Evolutionary conservation across 1,139 yeast species (phyloP).

Genomic region (Yamadazyma oceani): DNA sequence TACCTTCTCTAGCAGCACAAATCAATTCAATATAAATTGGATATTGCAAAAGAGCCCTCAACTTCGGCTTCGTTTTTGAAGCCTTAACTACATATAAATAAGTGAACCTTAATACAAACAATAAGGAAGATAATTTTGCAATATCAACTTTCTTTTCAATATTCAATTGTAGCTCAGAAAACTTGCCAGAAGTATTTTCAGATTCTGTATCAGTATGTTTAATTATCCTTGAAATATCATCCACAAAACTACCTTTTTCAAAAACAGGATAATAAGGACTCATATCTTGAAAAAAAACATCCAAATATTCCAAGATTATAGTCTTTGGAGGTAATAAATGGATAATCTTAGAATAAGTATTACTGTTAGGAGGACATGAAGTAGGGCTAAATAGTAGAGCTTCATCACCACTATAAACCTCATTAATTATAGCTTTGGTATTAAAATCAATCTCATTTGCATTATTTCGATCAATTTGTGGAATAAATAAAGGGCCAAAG

Average conservation of each 20-base stretch:
- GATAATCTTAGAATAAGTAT: conserved; percentile 1
- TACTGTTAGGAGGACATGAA: conserved; percentile 8
- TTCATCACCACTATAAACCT: conserved; percentile 4
- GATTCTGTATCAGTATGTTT: no score
- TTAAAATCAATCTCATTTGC: conserved; percentile 4
- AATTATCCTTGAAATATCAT: conserved; percentile 19
- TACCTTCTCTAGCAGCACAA: conserved; percentile 31
- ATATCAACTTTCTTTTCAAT: conserved; percentile 27
- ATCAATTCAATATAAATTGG: conserved; percentile 32
- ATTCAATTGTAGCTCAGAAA: conserved; percentile 16
- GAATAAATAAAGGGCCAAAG: conserved; percentile 15
- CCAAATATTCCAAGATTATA: conserved; percentile 14
- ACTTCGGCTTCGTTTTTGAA: neutral
- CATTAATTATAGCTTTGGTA: conserved; percentile 9
- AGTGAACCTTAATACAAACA: conserved; percentile 27
- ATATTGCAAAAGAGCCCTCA: conserved; percentile 13
- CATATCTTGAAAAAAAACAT: conserved; percentile 37
- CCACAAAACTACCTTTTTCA: conserved; percentile 33
- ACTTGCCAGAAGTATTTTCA: no score
- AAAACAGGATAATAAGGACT: conserved; percentile 49
- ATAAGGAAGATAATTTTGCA: conserved; percentile 26
- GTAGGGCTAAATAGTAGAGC: conserved; percentile 12
- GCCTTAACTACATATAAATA: conserved; percentile 23
- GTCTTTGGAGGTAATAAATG: conserved; percentile 13
- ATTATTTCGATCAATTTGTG: conserved; percentile 8